Evolutionary conservation across 805 yeast species (phyloP), one percentile per base, ranked within the genome.

Genomic region (Wickerhamiella vanderwaltii): DNA sequence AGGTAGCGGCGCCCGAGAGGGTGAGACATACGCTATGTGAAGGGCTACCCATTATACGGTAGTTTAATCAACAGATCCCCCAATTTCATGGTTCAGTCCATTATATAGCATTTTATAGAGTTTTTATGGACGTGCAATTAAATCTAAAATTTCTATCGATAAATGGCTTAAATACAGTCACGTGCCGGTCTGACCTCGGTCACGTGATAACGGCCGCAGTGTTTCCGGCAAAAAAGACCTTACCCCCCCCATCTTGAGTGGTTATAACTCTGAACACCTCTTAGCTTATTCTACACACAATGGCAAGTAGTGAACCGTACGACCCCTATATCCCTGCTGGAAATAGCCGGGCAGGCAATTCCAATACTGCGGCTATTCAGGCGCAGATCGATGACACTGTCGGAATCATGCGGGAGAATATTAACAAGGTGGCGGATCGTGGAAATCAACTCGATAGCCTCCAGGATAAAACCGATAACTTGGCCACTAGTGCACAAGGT

Each of bases 341-440:
- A 41, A 22, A 18, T 12, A 35, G 24, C 30, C 44, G 51, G 49
- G 46, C 49, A 33, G 43, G 44, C 41, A 45, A 41, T 32, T 62
- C 73, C 51, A 72, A 78, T 54, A 77, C 91, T 26, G 91, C 91
- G 16, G 86, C 85, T 48, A 73, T 82, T 58, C 87, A 82, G 62
- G 85, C 87, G 73, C 91, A 84, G 70, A 83, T 85, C 59, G 91
- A 84, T 62, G 95, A 85, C 58, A 87, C 98, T 12, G 95, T 91
- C 33, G 96, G 94, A 13, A 81, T 87, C 59, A 91, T 88, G 98
- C 74, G 96, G 64, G 94, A 88, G 56, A 88, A 91, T 67, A 84
- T 88, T 66, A 85, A 85, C 67, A 84, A 85, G 58, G 95, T 87
- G 34, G 93, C 94, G 29, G 94, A 86, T 61, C 71, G 91, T 61